Evolutionary conservation across 257 asterid genomes (phyloP), one percentile per base, ranked within the genome.

Genomic region (Nicotiana noctiflora): DNA sequence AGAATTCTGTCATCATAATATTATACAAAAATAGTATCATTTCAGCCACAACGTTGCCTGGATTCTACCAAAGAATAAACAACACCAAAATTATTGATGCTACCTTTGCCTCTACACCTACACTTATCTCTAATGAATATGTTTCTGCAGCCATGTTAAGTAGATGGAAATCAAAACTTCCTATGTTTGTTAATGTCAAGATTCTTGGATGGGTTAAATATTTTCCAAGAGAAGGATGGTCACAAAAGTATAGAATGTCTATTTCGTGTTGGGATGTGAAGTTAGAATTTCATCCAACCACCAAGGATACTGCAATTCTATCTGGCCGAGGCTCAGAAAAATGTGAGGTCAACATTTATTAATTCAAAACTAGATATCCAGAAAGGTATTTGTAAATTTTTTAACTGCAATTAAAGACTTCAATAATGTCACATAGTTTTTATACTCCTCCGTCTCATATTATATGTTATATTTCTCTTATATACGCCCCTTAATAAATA

Each of bases 131-230:
- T 46, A 13, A 70, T 44, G 59, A 70, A 44, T 44, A 70, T 70
- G 77, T 70, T 70, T 46, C 59, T 1, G 37, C 34, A 21, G 34
- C 59, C 21, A 70, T 70, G 46, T 44, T 55, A 70, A 70, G 59
- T 2, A 44, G 21, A 44, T 70, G 59, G 77, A 70, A 70, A 40
- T 70, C 77, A 21, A 70, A 70, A 46, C 31, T 70, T 0, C 59
- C 77, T 12, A 44, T 70, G 59, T 70, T 70, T 44, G 59, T 70
- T 1, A 70, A 70, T 70, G 59, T 70, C 1, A 70, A 21, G 29
- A 70, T 70, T 70, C 59, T 70, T 70, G 77, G 77, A 21, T 70
- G 59, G 77, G 57, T 70, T 70, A 70, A 44, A 44, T 70, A 70
- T 70, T 70, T 70, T 44, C 77, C 59, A 21, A 56, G 77, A 12